Evolutionary conservation across 2,329 filamentous ascomycete genomes (phyloP).

Genomic region (Dothideomycetidae sp.): DNA sequence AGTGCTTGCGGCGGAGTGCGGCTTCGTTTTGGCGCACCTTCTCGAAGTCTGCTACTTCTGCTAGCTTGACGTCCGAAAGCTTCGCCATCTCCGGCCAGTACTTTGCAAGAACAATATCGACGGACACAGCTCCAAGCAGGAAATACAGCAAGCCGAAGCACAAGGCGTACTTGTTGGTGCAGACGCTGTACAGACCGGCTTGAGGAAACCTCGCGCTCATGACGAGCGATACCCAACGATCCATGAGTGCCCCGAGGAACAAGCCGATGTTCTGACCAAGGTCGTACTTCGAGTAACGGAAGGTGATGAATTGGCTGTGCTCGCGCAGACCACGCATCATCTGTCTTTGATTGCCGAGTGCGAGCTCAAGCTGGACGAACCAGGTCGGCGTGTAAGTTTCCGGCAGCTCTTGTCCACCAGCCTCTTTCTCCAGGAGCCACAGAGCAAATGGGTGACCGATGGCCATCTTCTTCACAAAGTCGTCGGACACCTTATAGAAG

Average conservation of each 20-base stretch:
- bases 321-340: constrained; percentile 41
- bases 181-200: constrained; percentile 27
- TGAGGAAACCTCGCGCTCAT: constrained; percentile 26
- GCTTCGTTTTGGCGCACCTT: constrained; percentile 6
- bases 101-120: constrained; percentile 33
- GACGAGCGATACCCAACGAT: constrained; percentile 40
- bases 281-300: constrained; percentile 42
- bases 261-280: constrained; percentile 41
- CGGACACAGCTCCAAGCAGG: constrained; percentile 40
- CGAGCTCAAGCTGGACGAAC: constrained; percentile 44
- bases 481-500: constrained; percentile 29
- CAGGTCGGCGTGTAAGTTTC: constrained; percentile 43
- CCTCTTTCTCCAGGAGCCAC: constrained; percentile 33
- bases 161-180: constrained; percentile 32
- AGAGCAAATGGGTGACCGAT: constrained; percentile 39
- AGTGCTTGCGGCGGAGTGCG: constrained; percentile 8
- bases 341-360: constrained; percentile 37
- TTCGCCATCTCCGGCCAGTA: constrained; percentile 10
- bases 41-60: constrained; percentile 5
- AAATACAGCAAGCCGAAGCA: constrained; percentile 46
- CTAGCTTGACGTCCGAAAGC: constrained; percentile 10
- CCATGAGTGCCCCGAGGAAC: constrained; percentile 41
- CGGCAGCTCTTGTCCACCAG: constrained; percentile 38
- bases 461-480: constrained; percentile 36
- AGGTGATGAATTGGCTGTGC: constrained; percentile 44